phyloP scores from a whole-genome alignment of 805 yeast genomes.

The Yamadazyma olivae region DNA sequence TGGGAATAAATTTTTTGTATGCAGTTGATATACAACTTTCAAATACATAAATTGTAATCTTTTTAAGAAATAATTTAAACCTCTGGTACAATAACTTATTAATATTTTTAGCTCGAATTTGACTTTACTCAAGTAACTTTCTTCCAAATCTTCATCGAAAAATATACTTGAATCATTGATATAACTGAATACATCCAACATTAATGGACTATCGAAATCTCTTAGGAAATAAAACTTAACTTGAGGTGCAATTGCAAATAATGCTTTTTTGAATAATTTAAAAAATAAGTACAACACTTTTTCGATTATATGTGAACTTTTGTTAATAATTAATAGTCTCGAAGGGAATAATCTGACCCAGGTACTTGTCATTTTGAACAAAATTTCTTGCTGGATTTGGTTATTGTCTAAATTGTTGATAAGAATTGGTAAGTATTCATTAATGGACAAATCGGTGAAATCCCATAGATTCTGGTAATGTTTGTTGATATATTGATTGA shows the following conservation, averaged over 20 bases:
- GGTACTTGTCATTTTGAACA: constrained; percentile 30
- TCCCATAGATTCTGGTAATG: constrained; percentile 21
- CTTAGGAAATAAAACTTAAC: constrained; percentile 37
- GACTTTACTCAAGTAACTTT: constrained; percentile 14
- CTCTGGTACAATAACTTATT: constrained; percentile 28
- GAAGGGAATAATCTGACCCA: constrained; percentile 37
- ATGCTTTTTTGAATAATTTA: constrained; percentile 29
- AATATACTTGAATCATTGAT: constrained; percentile 23
- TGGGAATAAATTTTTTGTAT: constrained; percentile 19
- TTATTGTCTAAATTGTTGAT: constrained; percentile 20
- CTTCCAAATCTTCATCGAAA: constrained; percentile 16
- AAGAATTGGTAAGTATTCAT: constrained; percentile 25
- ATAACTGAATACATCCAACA: constrained; percentile 30
- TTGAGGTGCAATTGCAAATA: constrained; percentile 37
- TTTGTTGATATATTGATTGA: constrained; percentile 9
- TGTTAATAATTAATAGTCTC: constrained; percentile 20
- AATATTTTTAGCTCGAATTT: constrained; percentile 17
- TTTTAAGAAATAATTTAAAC: constrained; percentile 26
- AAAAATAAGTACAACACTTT: constrained; percentile 29
- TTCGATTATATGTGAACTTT: constrained; percentile 27
- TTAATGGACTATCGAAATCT: constrained; percentile 40
- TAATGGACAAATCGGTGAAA: constrained; percentile 22
- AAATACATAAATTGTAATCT: constrained; percentile 28
- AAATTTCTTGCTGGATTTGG: constrained; percentile 27
- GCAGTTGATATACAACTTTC: constrained; percentile 22